Evolutionary conservation across 192 early-diverging fungal genomes (phyloP).

Genomic region (Coemansia sp.): DNA sequence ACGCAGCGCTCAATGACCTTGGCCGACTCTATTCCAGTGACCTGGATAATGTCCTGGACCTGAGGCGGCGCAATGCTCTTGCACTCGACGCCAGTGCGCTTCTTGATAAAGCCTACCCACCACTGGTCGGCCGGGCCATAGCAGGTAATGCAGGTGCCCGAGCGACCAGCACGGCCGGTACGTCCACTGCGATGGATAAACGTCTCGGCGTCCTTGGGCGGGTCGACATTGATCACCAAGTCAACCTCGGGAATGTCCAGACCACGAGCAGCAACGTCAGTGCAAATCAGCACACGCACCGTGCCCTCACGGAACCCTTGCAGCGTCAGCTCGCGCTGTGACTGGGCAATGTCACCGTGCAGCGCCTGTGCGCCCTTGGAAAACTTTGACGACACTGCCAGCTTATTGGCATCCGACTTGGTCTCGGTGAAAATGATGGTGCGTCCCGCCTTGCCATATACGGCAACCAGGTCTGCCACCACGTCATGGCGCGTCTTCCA

Average conservation of each 20-base stretch:
- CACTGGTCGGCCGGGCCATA: conserved; percentile 85
- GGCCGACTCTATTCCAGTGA: conserved; percentile 74
- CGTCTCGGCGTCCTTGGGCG: conserved; percentile 87
- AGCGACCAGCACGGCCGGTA: conserved; percentile 88
- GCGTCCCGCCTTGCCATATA: conserved; percentile 79
- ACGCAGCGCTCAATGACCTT: conserved; percentile 67
- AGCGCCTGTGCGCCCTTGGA: conserved; percentile 85
- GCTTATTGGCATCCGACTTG: conserved; percentile 84
- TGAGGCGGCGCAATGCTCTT: conserved; percentile 80
- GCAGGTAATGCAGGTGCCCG: conserved; percentile 89
- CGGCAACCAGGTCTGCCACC: conserved; percentile 89
- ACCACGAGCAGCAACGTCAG: conserved; percentile 93
- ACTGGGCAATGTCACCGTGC: conserved; percentile 82
- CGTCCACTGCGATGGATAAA: conserved; percentile 96
- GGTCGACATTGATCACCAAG: conserved; percentile 95
- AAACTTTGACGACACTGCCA: conserved; percentile 74
- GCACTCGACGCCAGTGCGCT: conserved; percentile 78
- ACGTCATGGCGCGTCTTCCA: conserved; percentile 90
- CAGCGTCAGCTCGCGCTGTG: conserved; percentile 89
- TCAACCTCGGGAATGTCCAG: conserved; percentile 96
- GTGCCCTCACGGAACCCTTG: conserved; percentile 92
- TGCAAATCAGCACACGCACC: conserved; percentile 87
- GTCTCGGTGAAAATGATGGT: conserved; percentile 96
- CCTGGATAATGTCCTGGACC: conserved; percentile 82
- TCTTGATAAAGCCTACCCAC: conserved; percentile 73